Percentiles rank a stretch among this genome's conserved stretches.
Evolutionary conservation across 352 stramenopile species (phyloP).

Genomic region (Pythium brachiatum): DNA sequence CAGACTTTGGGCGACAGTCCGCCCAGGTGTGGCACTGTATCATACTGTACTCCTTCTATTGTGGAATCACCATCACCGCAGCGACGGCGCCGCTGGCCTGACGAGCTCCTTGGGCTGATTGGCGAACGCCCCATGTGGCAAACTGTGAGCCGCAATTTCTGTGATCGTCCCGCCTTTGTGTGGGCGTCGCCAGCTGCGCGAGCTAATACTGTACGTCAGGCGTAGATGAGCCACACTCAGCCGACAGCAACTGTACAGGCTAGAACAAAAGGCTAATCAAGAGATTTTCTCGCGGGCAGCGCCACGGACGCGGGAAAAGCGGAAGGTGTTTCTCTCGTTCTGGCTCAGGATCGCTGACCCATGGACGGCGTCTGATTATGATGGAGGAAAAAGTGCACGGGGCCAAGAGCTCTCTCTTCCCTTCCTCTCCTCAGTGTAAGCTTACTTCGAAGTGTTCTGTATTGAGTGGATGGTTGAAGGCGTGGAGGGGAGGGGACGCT

Average conservation of each 20-base stretch:
- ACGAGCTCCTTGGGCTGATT: neutral
- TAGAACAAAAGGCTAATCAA: too few species aligned
- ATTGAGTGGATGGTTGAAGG: neutral
- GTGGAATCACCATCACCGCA: too few species aligned
- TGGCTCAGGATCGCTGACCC: too few species aligned
- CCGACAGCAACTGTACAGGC: too few species aligned
- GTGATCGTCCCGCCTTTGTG: slow-evolving; percentile 8
- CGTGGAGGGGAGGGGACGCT: neutral
- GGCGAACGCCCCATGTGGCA: neutral
- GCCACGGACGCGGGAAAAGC: too few species aligned
- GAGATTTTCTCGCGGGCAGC: too few species aligned
- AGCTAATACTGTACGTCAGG: slow-evolving; percentile 1
- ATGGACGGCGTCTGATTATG: neutral
- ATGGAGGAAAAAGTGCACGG: neutral
- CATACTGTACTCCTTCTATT: too few species aligned
- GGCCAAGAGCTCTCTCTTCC: neutral
- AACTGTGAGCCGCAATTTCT: neutral
- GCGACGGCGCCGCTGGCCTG: neutral
- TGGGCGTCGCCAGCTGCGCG: neutral
- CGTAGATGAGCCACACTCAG: slow-evolving; percentile 1
- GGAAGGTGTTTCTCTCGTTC: too few species aligned
- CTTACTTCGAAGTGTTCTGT: neutral
- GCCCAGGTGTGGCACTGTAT: neutral
- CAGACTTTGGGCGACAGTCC: too few species aligned
- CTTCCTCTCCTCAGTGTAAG: too few species aligned